Conservation (phyloP, 352 stramenopile genomes). For the Phytophthora citrophthora region DNA sequence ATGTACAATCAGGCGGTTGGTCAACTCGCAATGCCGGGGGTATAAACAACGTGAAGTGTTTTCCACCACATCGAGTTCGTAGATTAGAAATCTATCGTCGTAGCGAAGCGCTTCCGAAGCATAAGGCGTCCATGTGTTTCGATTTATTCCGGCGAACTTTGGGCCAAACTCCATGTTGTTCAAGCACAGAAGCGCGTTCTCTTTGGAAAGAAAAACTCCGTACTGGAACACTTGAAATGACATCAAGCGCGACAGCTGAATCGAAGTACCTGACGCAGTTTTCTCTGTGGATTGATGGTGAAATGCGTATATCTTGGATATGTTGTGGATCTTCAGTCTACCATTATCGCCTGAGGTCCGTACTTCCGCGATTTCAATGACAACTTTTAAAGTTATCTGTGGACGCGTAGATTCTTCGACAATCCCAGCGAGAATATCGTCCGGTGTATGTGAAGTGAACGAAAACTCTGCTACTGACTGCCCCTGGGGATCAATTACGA, state of each 20-base stretch:
- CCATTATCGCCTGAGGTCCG: neutral
- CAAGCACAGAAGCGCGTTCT: conserved; percentile 30
- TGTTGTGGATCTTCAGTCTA: conserved; percentile 9
- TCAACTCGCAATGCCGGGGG: conserved; percentile 1
- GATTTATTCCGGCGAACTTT: neutral
- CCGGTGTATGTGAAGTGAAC: conserved; percentile 7
- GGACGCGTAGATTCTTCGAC: conserved; percentile 11
- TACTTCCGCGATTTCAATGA: conserved; percentile 15
- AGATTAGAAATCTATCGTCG: conserved; percentile 34
- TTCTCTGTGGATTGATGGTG: conserved; percentile 32
- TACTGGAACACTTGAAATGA: conserved; percentile 37
- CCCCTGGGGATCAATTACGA: conserved; percentile 7
- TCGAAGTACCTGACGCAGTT: neutral
- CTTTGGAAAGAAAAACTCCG: conserved; percentile 41
- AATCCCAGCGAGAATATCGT: conserved; percentile 13
- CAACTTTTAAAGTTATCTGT: conserved; percentile 12
- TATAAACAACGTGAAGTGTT: neutral
- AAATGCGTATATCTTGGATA: conserved; percentile 52
- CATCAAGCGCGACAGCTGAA: conserved; percentile 16
- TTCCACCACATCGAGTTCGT: conserved; percentile 26
- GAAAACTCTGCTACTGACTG: conserved; percentile 6
- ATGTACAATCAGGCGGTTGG: conserved; percentile 14
- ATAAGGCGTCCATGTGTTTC: conserved; percentile 36
- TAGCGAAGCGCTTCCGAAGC: conserved; percentile 19
- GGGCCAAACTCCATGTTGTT: neutral